Percentiles rank a stretch among this genome's conserved stretches.
phyloP scores from a whole-genome alignment of 2,329 filamentous ascomycete genomes.

The Aspergillus spinulosporus region DNA sequence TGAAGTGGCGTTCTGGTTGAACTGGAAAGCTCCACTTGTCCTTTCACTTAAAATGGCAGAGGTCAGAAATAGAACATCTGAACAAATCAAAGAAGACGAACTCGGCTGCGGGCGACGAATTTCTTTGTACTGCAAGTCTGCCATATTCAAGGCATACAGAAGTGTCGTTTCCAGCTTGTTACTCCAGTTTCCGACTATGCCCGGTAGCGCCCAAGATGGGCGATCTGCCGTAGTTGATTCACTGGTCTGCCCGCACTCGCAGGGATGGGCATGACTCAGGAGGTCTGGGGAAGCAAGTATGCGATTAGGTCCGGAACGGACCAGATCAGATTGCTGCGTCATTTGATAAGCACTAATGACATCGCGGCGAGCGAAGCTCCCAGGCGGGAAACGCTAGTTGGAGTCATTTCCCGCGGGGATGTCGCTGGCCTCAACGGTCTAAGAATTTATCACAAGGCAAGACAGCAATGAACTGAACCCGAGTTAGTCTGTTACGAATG shows the following conservation, averaged over 20 bases:
- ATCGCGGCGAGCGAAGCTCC: background rate
- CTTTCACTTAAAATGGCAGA: background rate
- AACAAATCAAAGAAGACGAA: background rate
- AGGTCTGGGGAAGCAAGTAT: constrained; percentile 4
- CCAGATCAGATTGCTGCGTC: constrained; percentile 15
- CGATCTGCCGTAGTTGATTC: background rate
- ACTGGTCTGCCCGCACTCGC: background rate
- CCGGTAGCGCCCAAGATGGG: too few relatives aligned
- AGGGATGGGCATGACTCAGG: background rate
- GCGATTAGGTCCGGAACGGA: constrained; percentile 1
- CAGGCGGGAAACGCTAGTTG: background rate
- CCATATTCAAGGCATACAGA: too few relatives aligned
- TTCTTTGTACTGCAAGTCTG: background rate
- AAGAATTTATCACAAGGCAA: background rate
- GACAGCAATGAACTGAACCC: background rate
- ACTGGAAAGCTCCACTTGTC: background rate
- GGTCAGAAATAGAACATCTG: background rate
- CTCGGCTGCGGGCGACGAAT: background rate
- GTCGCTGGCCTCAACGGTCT: background rate
- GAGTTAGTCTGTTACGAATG: background rate
- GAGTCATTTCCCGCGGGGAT: background rate
- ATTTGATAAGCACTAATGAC: constrained; percentile 8
- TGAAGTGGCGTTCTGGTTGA: background rate
- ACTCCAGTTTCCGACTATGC: background rate
- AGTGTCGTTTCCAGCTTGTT: background rate